Evolutionary conservation across 2,329 filamentous ascomycete species (phyloP), one percentile per base, ranked within the genome.

Genomic region (Colletotrichum gloeosporioides): DNA sequence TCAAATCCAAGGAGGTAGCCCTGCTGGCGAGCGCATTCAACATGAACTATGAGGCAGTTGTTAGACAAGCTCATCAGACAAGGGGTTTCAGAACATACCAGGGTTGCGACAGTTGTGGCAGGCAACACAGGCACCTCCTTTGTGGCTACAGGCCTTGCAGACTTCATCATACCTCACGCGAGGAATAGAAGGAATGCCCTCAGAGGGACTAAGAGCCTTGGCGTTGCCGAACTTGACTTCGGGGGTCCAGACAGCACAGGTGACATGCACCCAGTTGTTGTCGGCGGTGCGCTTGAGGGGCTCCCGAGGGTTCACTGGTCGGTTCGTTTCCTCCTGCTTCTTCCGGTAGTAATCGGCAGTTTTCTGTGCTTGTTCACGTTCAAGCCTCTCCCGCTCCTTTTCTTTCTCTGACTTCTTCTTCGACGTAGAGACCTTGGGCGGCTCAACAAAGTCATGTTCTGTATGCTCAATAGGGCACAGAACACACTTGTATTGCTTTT

Each of bases 231-330:
- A 99, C 82, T 96, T 97, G 80, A 98, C 93, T 84, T 99, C 97
- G 0, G 95, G 93, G 13, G 94, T 96, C 93, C 95, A 99, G 22
- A 98, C 89, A 2, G 97, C 96, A 82, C 97, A 99, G 49, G 94
- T 93, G 32, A 99, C 95, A 83, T 99, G 97, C 18, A 98, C 95
- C 97, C 97, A 99, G 82, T 99, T 99, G 86, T 99, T 99, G 83
- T 98, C 96, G 6, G 94, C 95, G 0, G 97, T 99, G 65, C 95
- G 92, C 86, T 99, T 99, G 78, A 99, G 88, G 5, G 97, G 94
- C 83, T 99, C 97, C 64, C 97, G 92, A 31, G 97, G 97, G 78
- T 95, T 92, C 44, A 94, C 85, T 2, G 97, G 96, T 64, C 96
- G 94, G 79, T 96, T 95, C 80, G 94, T 92, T 77, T 96, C 94